A percentile compares a stretch with the other conserved stretches of the same genome.
phyloP scores from a whole-genome alignment of 768 basidiomycete species.

The Amanita thiersii region DNA sequence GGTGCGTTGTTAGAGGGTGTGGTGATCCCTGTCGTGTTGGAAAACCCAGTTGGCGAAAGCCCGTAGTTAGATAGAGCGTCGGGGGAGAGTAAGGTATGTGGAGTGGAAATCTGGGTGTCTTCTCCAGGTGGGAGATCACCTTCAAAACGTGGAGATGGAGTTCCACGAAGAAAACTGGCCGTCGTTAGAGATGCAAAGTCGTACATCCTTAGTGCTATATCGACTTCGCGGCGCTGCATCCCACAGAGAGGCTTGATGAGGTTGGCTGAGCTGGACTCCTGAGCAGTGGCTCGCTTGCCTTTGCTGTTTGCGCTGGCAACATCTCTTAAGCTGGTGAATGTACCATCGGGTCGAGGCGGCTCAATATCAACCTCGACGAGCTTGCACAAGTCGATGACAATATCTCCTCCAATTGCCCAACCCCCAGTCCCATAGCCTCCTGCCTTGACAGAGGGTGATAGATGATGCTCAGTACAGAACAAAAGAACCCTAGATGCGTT shows the following conservation, averaged over 20 bases:
- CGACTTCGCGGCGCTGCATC: constrained; percentile 54
- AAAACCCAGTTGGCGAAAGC: background rate
- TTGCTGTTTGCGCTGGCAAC: constrained; percentile 44
- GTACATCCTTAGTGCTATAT: constrained; percentile 41
- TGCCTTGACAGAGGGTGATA: constrained; percentile 78
- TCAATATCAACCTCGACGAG: constrained; percentile 66
- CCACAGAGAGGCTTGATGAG: constrained; percentile 20
- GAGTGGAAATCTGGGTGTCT: background rate
- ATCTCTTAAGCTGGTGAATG: constrained; percentile 55
- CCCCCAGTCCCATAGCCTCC: constrained; percentile 91
- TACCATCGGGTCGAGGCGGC: constrained; percentile 39
- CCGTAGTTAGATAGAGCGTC: background rate
- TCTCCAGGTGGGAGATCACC: background rate
- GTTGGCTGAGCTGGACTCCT: background rate
- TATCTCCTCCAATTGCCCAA: constrained; percentile 81
- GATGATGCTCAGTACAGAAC: constrained; percentile 63
- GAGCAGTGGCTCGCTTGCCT: constrained; percentile 34
- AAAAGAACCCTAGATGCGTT: constrained; percentile 43
- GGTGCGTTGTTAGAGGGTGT: too few species aligned
- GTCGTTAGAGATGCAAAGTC: constrained; percentile 48
- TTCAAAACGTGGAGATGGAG: constrained; percentile 10
- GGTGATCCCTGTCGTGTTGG: background rate
- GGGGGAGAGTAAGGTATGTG: background rate
- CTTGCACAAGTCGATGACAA: constrained; percentile 74
- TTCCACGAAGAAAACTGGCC: constrained; percentile 39